phyloP scores from a whole-genome alignment of 257 asterid genomes.

The Mentha longifolia region DNA sequence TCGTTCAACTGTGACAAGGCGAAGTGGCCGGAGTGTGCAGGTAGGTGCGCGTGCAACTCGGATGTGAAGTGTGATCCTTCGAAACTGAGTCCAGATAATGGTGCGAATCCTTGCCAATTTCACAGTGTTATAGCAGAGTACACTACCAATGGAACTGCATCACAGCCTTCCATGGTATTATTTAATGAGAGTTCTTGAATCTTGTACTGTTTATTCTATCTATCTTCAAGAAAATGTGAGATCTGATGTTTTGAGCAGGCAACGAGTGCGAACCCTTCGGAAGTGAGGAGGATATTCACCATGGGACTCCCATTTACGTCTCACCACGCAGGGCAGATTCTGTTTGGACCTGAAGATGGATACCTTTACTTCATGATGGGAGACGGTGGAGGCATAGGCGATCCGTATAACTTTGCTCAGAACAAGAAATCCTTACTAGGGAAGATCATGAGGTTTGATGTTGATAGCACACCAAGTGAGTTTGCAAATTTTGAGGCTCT shows the following conservation, averaged over 20 bases:
- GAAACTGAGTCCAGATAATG: constrained; percentile 52
- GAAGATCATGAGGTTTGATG: constrained; percentile 90
- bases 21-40: constrained; percentile 73
- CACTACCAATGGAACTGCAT: constrained; percentile 60
- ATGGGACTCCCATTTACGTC: constrained; percentile 87
- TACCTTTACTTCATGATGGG: constrained; percentile 97
- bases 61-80: constrained; percentile 78
- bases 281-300: constrained; percentile 84
- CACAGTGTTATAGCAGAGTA: constrained; percentile 80
- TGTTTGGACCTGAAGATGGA: constrained; percentile 92
- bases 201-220: not conserved
- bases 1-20: constrained; percentile 86
- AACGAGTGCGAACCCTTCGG: constrained; percentile 63
- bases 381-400: constrained; percentile 82
- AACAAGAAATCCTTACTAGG: constrained; percentile 94
- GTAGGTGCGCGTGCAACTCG: constrained; percentile 86
- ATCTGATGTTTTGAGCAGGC: constrained; percentile 48
- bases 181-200: not conserved
- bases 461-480: constrained; percentile 84
- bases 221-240: not conserved
- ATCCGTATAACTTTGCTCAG: constrained; percentile 82
- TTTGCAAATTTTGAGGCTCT: not conserved
- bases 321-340: constrained; percentile 90
- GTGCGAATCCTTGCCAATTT: constrained; percentile 81
- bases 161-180: constrained; percentile 64